Evolutionary conservation across 2,329 filamentous ascomycete genomes (phyloP).

Genomic region (Nemania sp.): DNA sequence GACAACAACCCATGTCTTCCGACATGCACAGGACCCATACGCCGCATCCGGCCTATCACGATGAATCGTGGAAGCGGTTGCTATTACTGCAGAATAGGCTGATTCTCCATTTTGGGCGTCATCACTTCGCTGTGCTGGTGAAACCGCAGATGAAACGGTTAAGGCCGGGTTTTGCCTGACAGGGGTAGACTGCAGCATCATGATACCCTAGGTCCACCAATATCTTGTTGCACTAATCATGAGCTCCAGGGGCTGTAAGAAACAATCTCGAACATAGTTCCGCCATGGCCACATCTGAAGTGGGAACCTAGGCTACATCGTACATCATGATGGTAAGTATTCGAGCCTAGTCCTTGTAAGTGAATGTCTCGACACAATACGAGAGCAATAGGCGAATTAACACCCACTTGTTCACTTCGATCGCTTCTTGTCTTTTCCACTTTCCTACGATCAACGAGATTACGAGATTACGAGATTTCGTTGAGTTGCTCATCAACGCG

Average conservation of each 20-base stretch:
- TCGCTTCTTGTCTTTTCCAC: conserved; percentile 10
- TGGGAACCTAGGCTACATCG: conserved; percentile 17
- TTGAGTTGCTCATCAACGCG: conserved; percentile 8
- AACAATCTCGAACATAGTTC: conserved; percentile 23
- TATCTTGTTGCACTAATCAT: conserved; percentile 4
- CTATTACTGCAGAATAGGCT: not conserved
- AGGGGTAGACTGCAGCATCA: conserved; percentile 12
- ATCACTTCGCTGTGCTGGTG: conserved; percentile 15
- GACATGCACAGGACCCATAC: not conserved
- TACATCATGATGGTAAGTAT: conserved; percentile 14
- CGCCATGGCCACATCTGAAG: conserved; percentile 21
- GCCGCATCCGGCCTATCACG: conserved; percentile 3
- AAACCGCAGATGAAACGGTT: conserved; percentile 27
- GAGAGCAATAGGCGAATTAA: not conserved
- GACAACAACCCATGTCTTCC: not conserved
- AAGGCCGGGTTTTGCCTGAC: conserved; percentile 8
- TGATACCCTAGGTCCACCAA: conserved; percentile 15
- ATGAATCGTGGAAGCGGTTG: not conserved
- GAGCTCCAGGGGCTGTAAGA: conserved; percentile 15
- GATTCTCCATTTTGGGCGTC: conserved; percentile 9
- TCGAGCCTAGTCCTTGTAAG: conserved; percentile 11
- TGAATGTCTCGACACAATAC: not conserved
- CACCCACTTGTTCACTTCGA: conserved; percentile 3
- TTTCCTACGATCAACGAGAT: not conserved
- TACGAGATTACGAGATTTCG: not conserved